These are phyloP conservation scores for Boletus reticuloceps DNA, from an alignment of 768 basidiomycete genomes.

Conservation along the genomic window DNA sequence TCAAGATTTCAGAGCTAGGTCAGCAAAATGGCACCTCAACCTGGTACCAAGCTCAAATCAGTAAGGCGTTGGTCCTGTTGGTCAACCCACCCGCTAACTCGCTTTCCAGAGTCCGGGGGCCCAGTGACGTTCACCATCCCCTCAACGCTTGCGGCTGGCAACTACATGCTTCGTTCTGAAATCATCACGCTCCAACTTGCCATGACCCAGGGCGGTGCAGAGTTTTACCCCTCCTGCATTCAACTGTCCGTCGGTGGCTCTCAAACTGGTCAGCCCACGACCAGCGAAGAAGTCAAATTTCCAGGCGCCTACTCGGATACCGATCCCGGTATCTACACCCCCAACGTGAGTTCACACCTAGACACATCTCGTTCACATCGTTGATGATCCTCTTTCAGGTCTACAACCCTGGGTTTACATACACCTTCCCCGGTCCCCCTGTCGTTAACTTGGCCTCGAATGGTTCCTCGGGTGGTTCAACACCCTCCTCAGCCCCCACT, in stretches of 20 bases:
- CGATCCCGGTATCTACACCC: slow-evolving; percentile 65
- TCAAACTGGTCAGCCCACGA: slow-evolving; percentile 21
- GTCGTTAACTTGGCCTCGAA: slow-evolving; percentile 28
- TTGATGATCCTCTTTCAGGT: slow-evolving; percentile 13
- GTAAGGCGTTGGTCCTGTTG: slow-evolving; percentile 32
- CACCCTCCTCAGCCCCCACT: not conserved
- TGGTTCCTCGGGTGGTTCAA: slow-evolving; percentile 5
- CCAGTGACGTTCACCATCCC: slow-evolving; percentile 44
- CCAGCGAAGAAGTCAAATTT: slow-evolving; percentile 47
- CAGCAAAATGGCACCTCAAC: slow-evolving; percentile 28
- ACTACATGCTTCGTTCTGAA: slow-evolving; percentile 75
- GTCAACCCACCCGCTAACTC: not conserved
- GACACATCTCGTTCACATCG: not conserved
- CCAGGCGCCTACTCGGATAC: slow-evolving; percentile 70
- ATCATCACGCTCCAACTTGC: slow-evolving; percentile 75
- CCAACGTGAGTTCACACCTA: slow-evolving; percentile 32
- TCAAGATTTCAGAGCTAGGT: slow-evolving; percentile 66
- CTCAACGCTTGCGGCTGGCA: slow-evolving; percentile 53
- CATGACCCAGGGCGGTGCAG: slow-evolving; percentile 49
- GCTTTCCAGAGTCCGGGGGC: slow-evolving; percentile 34
- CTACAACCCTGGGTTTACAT: slow-evolving; percentile 30
- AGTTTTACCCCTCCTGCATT: slow-evolving; percentile 30
- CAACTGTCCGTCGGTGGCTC: slow-evolving; percentile 28
- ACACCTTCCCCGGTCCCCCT: slow-evolving; percentile 52
- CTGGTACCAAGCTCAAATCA: slow-evolving; percentile 51